Evolutionary conservation across 768 basidiomycete genomes (phyloP).

Genomic region (Lentinus tigrinus): DNA sequence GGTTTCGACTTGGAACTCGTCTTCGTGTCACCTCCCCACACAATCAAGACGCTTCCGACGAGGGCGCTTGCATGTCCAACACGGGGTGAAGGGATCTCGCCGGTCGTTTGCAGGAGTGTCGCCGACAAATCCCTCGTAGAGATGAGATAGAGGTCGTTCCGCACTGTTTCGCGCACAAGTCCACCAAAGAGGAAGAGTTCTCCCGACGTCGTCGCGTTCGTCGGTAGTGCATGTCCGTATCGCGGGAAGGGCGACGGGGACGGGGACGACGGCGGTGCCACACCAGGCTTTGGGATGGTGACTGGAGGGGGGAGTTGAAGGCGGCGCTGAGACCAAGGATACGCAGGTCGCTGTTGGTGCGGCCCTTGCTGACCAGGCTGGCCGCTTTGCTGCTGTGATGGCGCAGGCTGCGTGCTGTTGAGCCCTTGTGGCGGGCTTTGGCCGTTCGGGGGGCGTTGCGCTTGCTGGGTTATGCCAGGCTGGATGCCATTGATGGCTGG

Average conservation of each 20-base stretch:
- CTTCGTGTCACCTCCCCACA: conserved; percentile 99
- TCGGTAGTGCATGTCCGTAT: conserved; percentile 91
- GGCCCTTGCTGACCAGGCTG: conserved; percentile 23
- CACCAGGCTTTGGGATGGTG: conserved; percentile 60
- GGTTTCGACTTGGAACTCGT: conserved; percentile 59
- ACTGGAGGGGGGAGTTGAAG: conserved; percentile 69
- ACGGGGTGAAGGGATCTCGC: conserved; percentile 83
- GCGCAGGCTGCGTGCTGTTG: conserved; percentile 26
- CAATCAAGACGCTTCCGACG: conserved; percentile 91
- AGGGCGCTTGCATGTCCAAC: conserved; percentile 98
- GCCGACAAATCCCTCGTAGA: conserved; percentile 77
- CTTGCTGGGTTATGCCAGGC: conserved; percentile 17
- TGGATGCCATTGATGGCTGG: conserved; percentile 22
- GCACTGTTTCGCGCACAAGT: conserved; percentile 84
- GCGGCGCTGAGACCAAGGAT: conserved; percentile 82
- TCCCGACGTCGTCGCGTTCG: conserved; percentile 71
- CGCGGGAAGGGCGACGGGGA: conserved; percentile 93
- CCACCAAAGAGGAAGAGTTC: conserved; percentile 98
- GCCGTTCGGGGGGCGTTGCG: conserved; percentile 9
- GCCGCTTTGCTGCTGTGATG: conserved; percentile 15
- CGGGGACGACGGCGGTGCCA: conserved; percentile 60
- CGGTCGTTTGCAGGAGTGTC: conserved; percentile 80
- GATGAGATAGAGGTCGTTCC: conserved; percentile 94
- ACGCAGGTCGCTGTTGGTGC: conserved; percentile 55
- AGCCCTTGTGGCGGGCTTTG: conserved; percentile 13